These are phyloP conservation scores for Ganoderma meredithae DNA, from an alignment of 1,284 basidiomycete species.

Conservation along the genomic window DNA sequence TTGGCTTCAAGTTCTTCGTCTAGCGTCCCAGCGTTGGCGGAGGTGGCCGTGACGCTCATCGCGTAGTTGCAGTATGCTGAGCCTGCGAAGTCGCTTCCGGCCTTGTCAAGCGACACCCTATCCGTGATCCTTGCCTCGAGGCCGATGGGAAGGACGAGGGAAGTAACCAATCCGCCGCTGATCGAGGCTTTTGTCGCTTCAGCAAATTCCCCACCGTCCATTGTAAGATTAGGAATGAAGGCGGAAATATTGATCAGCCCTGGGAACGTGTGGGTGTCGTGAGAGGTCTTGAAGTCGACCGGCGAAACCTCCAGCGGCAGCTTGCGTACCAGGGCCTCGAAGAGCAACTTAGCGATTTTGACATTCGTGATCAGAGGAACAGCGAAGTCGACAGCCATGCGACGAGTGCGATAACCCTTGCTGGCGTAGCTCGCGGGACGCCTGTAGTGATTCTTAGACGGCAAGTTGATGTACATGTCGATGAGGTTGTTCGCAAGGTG, in stretches of 20 bases:
- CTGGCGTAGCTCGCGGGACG: slow-evolving; percentile 97
- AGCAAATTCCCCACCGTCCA: slow-evolving; percentile 71
- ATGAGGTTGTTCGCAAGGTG: slow-evolving; percentile 96
- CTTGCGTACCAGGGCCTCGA: slow-evolving; percentile 93
- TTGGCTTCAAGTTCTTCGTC: slow-evolving; percentile 82
- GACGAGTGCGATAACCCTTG: slow-evolving; percentile 95
- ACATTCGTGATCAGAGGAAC: slow-evolving; percentile 98
- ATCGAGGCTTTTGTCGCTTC: slow-evolving; percentile 83
- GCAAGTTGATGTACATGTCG: slow-evolving; percentile 99
- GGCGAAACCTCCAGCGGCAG: slow-evolving; percentile 88
- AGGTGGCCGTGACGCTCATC: slow-evolving; percentile 79
- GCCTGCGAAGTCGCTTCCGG: slow-evolving; percentile 68
- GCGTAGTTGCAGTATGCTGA: slow-evolving; percentile 88
- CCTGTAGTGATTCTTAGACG: slow-evolving; percentile 97
- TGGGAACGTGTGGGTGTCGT: slow-evolving; percentile 90
- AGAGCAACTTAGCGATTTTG: slow-evolving; percentile 97
- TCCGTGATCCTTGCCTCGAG: slow-evolving; percentile 71
- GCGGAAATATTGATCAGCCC: slow-evolving; percentile 91
- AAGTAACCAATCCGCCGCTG: slow-evolving; percentile 87
- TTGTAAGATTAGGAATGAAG: slow-evolving; percentile 83
- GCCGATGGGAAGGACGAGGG: slow-evolving; percentile 82
- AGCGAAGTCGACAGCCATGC: slow-evolving; percentile 99
- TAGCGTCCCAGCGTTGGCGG: slow-evolving; percentile 70
- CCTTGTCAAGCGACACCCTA: slow-evolving; percentile 70
- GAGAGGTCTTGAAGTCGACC: slow-evolving; percentile 96